A percentile compares a stretch with the other conserved stretches of the same genome.
These are phyloP conservation scores for Herpetospermum pedunculosum DNA, from an alignment of 306 rosid species.

Conservation along the genomic window DNA sequence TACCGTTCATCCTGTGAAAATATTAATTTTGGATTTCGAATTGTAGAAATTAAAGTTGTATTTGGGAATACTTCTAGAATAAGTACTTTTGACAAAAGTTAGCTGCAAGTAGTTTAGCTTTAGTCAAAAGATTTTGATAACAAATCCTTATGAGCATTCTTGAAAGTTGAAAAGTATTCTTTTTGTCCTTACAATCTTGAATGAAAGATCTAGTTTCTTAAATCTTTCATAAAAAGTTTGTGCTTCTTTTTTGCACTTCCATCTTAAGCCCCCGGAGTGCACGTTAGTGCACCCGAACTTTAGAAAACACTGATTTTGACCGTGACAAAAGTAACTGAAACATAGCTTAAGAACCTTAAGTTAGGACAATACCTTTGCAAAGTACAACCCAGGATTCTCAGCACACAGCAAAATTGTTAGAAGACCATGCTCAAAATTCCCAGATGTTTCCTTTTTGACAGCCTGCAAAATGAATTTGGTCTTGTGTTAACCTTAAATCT, in stretches of 20 bases:
- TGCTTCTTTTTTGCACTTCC: too few species aligned
- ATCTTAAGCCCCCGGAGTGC: too few species aligned
- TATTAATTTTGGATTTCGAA: neutral
- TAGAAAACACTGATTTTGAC: neutral
- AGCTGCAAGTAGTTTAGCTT: too few species aligned
- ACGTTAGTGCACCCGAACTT: too few species aligned
- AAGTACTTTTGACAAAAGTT: too few species aligned
- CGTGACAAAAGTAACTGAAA: neutral
- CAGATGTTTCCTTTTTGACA: slow-evolving; percentile 58
- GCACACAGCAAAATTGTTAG: slow-evolving; percentile 47
- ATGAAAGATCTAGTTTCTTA: too few species aligned
- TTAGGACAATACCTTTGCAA: slow-evolving; percentile 49
- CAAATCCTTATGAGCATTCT: too few species aligned
- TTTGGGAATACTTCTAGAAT: too few species aligned
- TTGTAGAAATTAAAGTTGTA: neutral
- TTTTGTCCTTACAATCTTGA: too few species aligned
- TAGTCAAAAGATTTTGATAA: too few species aligned
- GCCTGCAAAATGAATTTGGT: slow-evolving; percentile 26
- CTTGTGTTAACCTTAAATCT: neutral
- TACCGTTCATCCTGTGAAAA: neutral
- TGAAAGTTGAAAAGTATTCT: too few species aligned
- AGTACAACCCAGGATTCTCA: slow-evolving; percentile 50
- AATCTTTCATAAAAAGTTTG: too few species aligned
- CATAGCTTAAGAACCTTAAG: neutral
- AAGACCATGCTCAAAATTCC: slow-evolving; percentile 47